These are phyloP conservation scores for Apiospora aurea DNA, from an alignment of 2,329 filamentous ascomycete species.

Conservation along the genomic window DNA sequence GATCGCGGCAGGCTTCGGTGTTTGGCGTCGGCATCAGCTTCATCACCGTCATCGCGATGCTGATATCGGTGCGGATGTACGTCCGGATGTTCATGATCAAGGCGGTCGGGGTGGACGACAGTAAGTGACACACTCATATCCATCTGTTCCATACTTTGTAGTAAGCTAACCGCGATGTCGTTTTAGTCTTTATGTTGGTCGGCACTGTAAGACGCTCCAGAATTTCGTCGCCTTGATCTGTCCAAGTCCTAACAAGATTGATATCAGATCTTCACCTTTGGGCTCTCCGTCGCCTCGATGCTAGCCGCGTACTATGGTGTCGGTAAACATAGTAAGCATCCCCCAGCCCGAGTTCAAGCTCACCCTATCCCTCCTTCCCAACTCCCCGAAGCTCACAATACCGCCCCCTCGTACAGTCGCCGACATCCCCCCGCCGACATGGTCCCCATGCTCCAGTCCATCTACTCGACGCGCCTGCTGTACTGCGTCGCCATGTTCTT, in stretches of 20 bases:
- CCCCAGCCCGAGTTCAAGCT: background rate
- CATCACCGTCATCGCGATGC: slow-evolving; percentile 21
- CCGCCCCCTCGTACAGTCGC: background rate
- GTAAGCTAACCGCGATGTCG: background rate
- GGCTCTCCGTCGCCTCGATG: slow-evolving; percentile 28
- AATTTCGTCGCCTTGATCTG: background rate
- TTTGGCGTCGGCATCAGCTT: slow-evolving; percentile 26
- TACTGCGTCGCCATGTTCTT: slow-evolving; percentile 28
- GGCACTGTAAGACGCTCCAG: slow-evolving; percentile 23
- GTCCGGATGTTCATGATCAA: slow-evolving; percentile 26
- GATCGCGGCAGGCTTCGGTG: slow-evolving; percentile 26
- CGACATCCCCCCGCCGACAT: slow-evolving; percentile 22
- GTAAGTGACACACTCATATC: slow-evolving; percentile 16
- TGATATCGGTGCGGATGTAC: slow-evolving; percentile 26
- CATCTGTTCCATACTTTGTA: background rate
- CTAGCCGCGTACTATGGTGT: slow-evolving; percentile 28
- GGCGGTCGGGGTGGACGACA: slow-evolving; percentile 26
- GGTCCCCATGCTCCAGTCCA: slow-evolving; percentile 27
- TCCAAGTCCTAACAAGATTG: background rate
- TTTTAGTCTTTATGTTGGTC: slow-evolving; percentile 27
- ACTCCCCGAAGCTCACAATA: background rate
- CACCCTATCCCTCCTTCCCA: background rate
- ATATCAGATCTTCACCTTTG: slow-evolving; percentile 26
- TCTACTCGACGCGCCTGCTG: slow-evolving; percentile 28
- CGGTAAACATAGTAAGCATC: slow-evolving; percentile 24